Conservation (phyloP, 202 grass and related monocot genomes). For the Setaria viridis region DNA sequence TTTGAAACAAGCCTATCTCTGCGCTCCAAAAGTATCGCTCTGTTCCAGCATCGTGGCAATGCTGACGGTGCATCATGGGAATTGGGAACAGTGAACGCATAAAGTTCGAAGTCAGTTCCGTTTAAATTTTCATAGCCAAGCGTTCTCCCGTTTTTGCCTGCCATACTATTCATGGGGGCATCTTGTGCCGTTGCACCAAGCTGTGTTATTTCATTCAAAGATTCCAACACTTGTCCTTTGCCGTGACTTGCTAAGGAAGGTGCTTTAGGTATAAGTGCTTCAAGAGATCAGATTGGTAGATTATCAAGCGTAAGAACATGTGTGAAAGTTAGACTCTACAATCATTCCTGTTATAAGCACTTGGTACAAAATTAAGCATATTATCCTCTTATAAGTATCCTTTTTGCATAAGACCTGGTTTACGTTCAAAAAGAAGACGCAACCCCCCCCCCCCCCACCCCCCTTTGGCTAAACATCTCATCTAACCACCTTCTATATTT, state of each 20-base stretch:
- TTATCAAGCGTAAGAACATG: background rate
- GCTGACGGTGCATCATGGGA: background rate
- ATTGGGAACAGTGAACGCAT: background rate
- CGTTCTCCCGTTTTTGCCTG: background rate
- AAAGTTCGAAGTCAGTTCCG: background rate
- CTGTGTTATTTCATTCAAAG: background rate
- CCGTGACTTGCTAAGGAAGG: background rate
- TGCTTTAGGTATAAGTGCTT: background rate
- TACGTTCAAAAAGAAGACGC: no score
- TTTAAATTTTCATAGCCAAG: background rate
- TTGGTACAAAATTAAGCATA: no score
- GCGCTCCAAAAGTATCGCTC: background rate
- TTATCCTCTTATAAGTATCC: no score
- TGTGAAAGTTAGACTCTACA: background rate
- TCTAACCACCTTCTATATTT: no score
- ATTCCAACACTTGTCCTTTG: background rate
- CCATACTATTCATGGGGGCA: background rate
- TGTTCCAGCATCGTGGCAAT: background rate
- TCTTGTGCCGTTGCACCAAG: background rate
- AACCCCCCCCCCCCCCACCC: no score
- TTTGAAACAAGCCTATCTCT: conserved; percentile 13
- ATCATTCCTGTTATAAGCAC: no score
- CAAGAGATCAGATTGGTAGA: background rate
- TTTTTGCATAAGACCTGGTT: no score
- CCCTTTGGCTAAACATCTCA: no score